Conservation (phyloP, 1,284 basidiomycete species). For the Trichosporon ovoides region DNA sequence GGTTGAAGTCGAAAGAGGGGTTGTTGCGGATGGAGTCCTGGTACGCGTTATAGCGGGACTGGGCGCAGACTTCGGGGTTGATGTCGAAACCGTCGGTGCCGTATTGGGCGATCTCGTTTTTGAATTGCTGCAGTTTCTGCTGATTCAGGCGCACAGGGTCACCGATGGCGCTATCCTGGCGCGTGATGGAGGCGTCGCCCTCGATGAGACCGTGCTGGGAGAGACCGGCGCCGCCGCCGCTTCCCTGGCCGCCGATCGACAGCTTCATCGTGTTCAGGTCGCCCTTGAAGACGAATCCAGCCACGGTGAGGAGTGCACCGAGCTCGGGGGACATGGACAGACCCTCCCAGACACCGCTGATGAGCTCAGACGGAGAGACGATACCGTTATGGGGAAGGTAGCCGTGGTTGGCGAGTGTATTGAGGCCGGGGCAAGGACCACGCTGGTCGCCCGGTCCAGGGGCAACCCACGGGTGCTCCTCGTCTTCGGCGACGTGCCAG, state of each 20-base stretch:
- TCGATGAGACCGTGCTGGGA: slow-evolving; percentile 11
- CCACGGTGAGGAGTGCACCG: not conserved
- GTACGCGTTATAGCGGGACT: slow-evolving; percentile 3
- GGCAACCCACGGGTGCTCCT: slow-evolving; percentile 23
- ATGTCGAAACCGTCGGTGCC: slow-evolving; percentile 2
- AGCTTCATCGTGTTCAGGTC: slow-evolving; percentile 5
- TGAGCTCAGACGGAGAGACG: slow-evolving; percentile 26
- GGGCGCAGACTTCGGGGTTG: not conserved
- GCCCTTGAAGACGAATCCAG: slow-evolving; percentile 8
- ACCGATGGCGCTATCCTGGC: slow-evolving; percentile 4
- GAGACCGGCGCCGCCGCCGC: slow-evolving; percentile 6
- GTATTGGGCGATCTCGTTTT: slow-evolving; percentile 2
- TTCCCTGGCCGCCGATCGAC: slow-evolving; percentile 8
- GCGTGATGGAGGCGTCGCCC: slow-evolving; percentile 12
- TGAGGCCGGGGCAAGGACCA: slow-evolving; percentile 42
- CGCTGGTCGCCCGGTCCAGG: slow-evolving; percentile 24
- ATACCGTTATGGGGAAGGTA: slow-evolving; percentile 32
- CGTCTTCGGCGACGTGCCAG: slow-evolving; percentile 11
- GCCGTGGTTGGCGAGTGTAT: slow-evolving; percentile 39
- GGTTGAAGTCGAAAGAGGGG: slow-evolving; percentile 8
- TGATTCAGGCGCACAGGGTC: not conserved
- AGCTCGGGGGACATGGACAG: slow-evolving; percentile 11
- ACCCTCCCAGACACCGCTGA: slow-evolving; percentile 6
- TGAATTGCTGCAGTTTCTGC: not conserved
- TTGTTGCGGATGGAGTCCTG: slow-evolving; percentile 7